These are phyloP conservation scores for Dorcoceras hygrometricum DNA, from an alignment of 257 asterid species.

Conservation along the genomic window DNA sequence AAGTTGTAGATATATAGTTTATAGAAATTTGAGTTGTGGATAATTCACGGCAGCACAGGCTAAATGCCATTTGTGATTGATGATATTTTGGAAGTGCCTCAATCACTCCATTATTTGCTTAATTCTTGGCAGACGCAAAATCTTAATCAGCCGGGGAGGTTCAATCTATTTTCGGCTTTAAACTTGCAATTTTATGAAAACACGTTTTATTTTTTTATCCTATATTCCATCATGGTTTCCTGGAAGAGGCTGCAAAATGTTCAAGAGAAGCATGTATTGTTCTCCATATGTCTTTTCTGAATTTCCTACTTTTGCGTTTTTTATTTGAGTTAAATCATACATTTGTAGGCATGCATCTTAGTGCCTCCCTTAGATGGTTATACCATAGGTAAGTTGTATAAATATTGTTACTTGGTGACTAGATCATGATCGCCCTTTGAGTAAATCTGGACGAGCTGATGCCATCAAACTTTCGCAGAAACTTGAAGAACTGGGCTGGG, in stretches of 20 bases:
- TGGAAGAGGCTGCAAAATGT: not conserved
- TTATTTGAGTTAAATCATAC: not conserved
- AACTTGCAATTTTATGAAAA: not conserved
- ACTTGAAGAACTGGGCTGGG: slow-evolving; percentile 76
- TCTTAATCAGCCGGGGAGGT: not conserved
- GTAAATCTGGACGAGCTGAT: slow-evolving; percentile 73
- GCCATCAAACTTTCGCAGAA: slow-evolving; percentile 66
- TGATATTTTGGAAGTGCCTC: not conserved
- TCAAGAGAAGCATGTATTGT: not conserved
- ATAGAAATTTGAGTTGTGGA: not conserved
- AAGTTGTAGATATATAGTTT: not conserved
- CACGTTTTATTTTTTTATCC: too few relatives aligned
- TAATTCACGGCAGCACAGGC: not conserved
- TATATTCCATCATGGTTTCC: not conserved
- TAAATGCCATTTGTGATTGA: not conserved
- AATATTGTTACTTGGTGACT: slow-evolving; percentile 12
- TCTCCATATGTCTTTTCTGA: not conserved
- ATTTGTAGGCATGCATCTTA: not conserved
- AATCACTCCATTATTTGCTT: not conserved
- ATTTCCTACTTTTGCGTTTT: not conserved
- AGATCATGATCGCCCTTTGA: slow-evolving; percentile 98
- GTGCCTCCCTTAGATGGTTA: not conserved
- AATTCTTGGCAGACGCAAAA: not conserved
- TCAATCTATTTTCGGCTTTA: not conserved
- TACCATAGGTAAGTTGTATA: slow-evolving; percentile 5